Conservation (phyloP, 352 stramenopile genomes). For the Halophytophthora batemanensis region DNA sequence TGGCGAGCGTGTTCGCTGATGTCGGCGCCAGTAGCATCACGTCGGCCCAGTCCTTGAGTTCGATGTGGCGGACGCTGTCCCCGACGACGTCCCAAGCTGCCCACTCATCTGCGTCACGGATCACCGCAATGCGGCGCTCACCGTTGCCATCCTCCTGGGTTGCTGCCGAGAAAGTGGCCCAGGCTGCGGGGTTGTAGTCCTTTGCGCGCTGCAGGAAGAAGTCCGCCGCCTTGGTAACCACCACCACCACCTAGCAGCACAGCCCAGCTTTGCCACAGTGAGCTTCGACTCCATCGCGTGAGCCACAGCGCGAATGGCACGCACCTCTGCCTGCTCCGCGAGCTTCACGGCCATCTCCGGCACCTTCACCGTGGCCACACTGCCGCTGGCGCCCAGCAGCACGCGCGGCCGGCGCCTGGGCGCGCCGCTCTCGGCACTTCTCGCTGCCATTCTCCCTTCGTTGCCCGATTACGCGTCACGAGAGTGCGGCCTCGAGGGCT, state of each 20-base stretch:
- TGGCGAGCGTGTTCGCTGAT: slow-evolving; percentile 90
- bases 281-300: not conserved
- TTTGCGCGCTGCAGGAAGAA: slow-evolving; percentile 82
- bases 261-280: not conserved
- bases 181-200: slow-evolving; percentile 59
- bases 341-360: slow-evolving; percentile 77
- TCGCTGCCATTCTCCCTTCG: too few species aligned
- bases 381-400: slow-evolving; percentile 78
- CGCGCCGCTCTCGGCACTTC: slow-evolving; percentile 6
- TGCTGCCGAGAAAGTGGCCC: slow-evolving; percentile 40
- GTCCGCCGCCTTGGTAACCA: slow-evolving; percentile 76
- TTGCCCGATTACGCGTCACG: too few species aligned
- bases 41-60: slow-evolving; percentile 96
- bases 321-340: slow-evolving; percentile 50
- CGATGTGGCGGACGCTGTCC: slow-evolving; percentile 86
- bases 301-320: not conserved
- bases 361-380: slow-evolving; percentile 86
- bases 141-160: slow-evolving; percentile 5
- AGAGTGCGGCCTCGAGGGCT: too few species aligned
- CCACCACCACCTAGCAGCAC: slow-evolving; percentile 57
- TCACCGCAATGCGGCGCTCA: slow-evolving; percentile 30
- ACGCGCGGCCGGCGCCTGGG: slow-evolving; percentile 37
- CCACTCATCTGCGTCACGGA: slow-evolving; percentile 86
- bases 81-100: slow-evolving; percentile 69
- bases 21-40: slow-evolving; percentile 86